Evolutionary conservation across 148 eudicot genomes (phyloP).

Genomic region (Tetragonia tetragonoides): DNA sequence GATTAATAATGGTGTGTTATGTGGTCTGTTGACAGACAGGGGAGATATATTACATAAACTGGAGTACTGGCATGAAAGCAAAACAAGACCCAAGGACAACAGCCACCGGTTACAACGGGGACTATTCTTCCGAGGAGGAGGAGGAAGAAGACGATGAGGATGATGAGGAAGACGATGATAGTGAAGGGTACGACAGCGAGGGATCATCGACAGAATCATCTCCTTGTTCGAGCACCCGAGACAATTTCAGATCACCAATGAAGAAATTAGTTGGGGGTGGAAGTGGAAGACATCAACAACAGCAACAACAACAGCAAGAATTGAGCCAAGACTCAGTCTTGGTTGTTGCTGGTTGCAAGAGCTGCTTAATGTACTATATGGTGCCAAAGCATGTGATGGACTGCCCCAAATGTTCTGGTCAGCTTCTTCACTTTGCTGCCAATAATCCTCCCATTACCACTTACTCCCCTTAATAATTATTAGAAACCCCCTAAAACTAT

Average conservation of each 20-base stretch:
- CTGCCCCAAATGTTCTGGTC: constrained; percentile 89
- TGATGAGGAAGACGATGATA: constrained; percentile 22
- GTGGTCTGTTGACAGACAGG: constrained; percentile 52
- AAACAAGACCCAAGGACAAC: constrained; percentile 60
- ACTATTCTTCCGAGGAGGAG: constrained; percentile 23
- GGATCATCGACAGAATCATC: constrained; percentile 54
- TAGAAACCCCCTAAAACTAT: background rate
- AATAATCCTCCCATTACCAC: constrained; percentile 11
- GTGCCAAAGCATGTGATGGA: constrained; percentile 65
- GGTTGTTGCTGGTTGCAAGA: constrained; percentile 92
- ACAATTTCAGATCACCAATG: constrained; percentile 24
- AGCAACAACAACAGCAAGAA: constrained; percentile 7
- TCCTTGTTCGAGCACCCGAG: constrained; percentile 29
- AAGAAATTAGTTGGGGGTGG: constrained; percentile 2
- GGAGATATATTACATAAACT: constrained; percentile 81
- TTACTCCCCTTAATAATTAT: background rate
- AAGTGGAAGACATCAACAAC: constrained; percentile 8
- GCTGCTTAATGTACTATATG: constrained; percentile 94
- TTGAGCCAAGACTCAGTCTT: constrained; percentile 33
- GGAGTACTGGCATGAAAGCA: constrained; percentile 77
- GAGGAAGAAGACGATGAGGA: constrained; percentile 19
- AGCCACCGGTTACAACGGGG: constrained; percentile 24
- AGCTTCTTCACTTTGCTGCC: constrained; percentile 74
- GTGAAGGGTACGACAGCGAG: constrained; percentile 48
- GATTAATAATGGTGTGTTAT: background rate